Evolutionary conservation across 148 eudicot species (phyloP), one percentile per base, ranked within the genome.

Genomic region (Spergularia marina): DNA sequence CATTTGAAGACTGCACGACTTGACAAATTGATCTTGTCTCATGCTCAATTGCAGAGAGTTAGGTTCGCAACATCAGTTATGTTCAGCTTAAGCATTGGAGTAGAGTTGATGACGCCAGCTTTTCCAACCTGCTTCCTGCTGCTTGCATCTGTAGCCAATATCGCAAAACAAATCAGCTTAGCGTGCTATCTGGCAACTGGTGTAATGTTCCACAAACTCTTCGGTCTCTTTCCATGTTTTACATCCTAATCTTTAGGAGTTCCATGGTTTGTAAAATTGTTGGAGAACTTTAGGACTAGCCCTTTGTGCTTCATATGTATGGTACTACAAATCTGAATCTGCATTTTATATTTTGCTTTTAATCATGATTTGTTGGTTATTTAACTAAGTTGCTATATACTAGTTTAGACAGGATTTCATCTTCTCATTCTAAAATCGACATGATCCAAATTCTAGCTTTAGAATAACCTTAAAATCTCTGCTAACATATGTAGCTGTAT

Each of bases 51-150:
- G 82, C 80, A 93, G 98, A 90, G 92, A 79, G 97, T 91, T 41
- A 88, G 98, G 87, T 90, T 94, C 65, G 84, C 86, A 51, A 94
- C 98, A 59, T 90, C 98, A 11, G 85, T 87, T 58, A 71, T 94
- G 78, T 94, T 94, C 91, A 94, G 96, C 82, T 81, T 94, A 86
- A 91, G 98, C 90, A 87, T 94, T 81, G 98, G 93, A 76, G 74
- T 94, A 51, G 98, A 94, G 85, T 83, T 94, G 86, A 76, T 94
- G 92, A 94, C 98, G 73, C 96, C 96, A 12, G 88, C 81, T 71
- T 90, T 90, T 85, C 97, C 98, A 7, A 81, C 82, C 36, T 87
- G 92, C 88, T 94, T 94, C 83, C 83, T 94, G 79, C 88, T 94
- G 78, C 96, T 94, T 51, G 98, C 97, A 71, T 81, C 98, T 20